Conservation (phyloP, 495 filamentous ascomycete genomes). For the Entonaema liquescens region DNA sequence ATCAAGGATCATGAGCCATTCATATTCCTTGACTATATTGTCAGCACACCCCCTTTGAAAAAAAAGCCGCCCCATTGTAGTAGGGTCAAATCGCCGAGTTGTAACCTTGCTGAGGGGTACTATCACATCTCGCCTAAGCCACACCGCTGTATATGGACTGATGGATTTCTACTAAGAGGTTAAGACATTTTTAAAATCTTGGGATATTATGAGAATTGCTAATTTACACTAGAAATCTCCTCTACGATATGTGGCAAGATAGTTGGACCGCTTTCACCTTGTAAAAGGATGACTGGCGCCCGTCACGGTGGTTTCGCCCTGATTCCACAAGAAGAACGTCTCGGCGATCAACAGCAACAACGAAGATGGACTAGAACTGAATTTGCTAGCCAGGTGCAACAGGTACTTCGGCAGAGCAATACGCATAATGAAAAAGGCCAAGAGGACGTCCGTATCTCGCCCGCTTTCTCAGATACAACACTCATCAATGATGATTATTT, state of each 20-base stretch:
- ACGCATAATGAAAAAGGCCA: neutral
- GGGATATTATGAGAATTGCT: neutral
- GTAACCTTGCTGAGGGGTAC: constrained; percentile 34
- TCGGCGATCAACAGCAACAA: neutral
- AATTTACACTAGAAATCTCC: neutral
- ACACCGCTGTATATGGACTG: neutral
- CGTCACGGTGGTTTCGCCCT: constrained; percentile 23
- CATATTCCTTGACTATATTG: constrained; percentile 11
- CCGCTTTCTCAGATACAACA: constrained; percentile 36
- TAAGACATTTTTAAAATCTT: neutral
- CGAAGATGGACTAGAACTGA: constrained; percentile 18
- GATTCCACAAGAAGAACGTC: constrained; percentile 26
- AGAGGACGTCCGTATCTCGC: constrained; percentile 20
- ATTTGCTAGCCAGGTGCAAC: constrained; percentile 35
- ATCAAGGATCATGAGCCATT: constrained; percentile 14
- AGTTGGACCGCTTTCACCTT: neutral
- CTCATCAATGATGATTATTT: constrained; percentile 32
- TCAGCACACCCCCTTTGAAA: constrained; percentile 14
- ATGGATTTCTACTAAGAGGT: neutral
- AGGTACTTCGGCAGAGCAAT: constrained; percentile 26
- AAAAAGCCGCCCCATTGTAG: neutral
- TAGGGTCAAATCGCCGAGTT: constrained; percentile 7
- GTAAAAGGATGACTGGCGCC: constrained; percentile 2
- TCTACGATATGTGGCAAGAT: neutral
- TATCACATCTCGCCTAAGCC: neutral